phyloP scores from a whole-genome alignment of 2,329 filamentous ascomycete species.

The Macroventuria anomochaeta region DNA sequence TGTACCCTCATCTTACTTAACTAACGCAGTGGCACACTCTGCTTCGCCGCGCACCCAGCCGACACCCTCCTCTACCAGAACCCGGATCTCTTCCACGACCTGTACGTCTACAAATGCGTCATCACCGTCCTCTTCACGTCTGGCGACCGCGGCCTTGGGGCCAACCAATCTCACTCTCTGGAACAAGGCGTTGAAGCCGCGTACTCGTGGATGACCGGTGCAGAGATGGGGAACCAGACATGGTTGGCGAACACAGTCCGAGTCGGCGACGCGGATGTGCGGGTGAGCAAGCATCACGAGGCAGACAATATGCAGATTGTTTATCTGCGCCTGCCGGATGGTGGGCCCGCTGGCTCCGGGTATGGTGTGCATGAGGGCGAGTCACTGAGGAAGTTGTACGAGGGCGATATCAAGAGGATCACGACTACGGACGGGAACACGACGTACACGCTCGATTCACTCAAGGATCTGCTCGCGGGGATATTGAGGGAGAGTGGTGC shows the following conservation, averaged over 20 bases:
- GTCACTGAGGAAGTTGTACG: constrained; percentile 33
- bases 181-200: constrained; percentile 35
- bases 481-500: constrained; percentile 27
- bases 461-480: constrained; percentile 25
- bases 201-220: constrained; percentile 29
- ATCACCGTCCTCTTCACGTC: constrained; percentile 36
- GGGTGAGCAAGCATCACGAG: constrained; percentile 17
- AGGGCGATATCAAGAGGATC: constrained; percentile 23
- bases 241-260: constrained; percentile 16
- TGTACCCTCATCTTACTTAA: constrained; percentile 4
- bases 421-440: constrained; percentile 25
- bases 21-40: constrained; percentile 29
- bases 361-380: constrained; percentile 20
- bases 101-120: constrained; percentile 37
- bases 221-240: constrained; percentile 4
- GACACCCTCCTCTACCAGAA: constrained; percentile 39
- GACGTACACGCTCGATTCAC: constrained; percentile 28
- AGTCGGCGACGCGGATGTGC: constrained; percentile 17
- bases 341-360: constrained; percentile 28
- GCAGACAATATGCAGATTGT: constrained; percentile 31
- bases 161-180: constrained; percentile 21
- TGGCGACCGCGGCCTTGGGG: constrained; percentile 27
- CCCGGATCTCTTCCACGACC: constrained; percentile 38
- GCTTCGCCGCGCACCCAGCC: constrained; percentile 37
- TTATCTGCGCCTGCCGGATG: constrained; percentile 37